Conservation (phyloP, 1,284 basidiomycete species). For the Ustilago nuda region DNA sequence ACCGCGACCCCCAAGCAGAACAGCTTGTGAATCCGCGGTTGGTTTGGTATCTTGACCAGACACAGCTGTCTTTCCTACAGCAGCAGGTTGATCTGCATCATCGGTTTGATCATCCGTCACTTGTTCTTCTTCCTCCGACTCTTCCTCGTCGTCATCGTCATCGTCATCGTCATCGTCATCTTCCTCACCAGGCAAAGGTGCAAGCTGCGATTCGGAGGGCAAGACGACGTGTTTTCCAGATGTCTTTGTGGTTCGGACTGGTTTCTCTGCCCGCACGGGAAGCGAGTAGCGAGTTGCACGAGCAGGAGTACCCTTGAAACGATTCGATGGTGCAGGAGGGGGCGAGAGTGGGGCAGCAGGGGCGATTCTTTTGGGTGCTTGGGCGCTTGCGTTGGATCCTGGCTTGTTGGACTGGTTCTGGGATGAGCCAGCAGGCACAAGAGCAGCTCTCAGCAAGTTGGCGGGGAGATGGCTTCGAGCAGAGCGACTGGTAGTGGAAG, state of each 20-base stretch:
- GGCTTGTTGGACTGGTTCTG: slow-evolving; percentile 14
- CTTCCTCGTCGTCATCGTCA: slow-evolving; percentile 62
- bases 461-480: slow-evolving; percentile 12
- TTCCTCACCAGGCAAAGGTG: slow-evolving; percentile 74
- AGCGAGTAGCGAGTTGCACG: slow-evolving; percentile 65
- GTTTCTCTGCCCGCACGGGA: slow-evolving; percentile 70
- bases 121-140: slow-evolving; percentile 65
- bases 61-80: slow-evolving; percentile 10
- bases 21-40: slow-evolving; percentile 3
- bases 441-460: slow-evolving; percentile 30
- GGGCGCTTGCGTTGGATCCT: slow-evolving; percentile 10
- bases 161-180: slow-evolving; percentile 71
- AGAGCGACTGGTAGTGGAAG: slow-evolving; percentile 27
- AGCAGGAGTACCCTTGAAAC: slow-evolving; percentile 66
- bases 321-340: slow-evolving; percentile 32
- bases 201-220: slow-evolving; percentile 89
- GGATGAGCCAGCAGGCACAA: slow-evolving; percentile 18
- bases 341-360: slow-evolving; percentile 38
- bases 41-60: slow-evolving; percentile 8
- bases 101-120: slow-evolving; percentile 57
- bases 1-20: slow-evolving; percentile 27
- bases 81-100: not conserved
- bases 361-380: slow-evolving; percentile 13
- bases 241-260: slow-evolving; percentile 85
- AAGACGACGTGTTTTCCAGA: slow-evolving; percentile 90